phyloP scores from a whole-genome alignment of 2,329 filamentous ascomycete species.

The Fusarium sp. region DNA sequence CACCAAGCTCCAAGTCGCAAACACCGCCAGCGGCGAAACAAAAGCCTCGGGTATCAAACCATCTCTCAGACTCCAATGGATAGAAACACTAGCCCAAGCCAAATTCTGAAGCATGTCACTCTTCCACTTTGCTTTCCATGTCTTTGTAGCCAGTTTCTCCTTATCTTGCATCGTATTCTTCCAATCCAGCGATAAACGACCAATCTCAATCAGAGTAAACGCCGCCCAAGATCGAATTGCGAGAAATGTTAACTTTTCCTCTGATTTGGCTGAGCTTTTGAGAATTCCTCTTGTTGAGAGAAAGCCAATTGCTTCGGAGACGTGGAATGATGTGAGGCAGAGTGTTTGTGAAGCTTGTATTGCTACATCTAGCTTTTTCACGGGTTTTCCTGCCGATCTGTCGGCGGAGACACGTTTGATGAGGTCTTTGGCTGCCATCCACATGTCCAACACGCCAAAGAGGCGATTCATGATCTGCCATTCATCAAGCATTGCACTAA shows the following conservation, averaged over 20 bases:
- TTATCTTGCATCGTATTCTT: too few species aligned
- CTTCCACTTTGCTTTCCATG: not conserved
- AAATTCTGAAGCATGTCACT: constrained; percentile 11
- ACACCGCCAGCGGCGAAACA: constrained; percentile 9
- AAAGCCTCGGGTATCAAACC: constrained; percentile 5
- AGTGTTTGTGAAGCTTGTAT: not conserved
- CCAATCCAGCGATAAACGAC: not conserved
- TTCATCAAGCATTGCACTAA: not conserved
- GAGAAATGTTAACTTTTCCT: not conserved
- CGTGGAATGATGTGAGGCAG: constrained; percentile 5
- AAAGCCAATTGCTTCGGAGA: not conserved
- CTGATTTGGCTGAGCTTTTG: not conserved
- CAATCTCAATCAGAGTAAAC: constrained; percentile 5
- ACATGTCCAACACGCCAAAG: constrained; percentile 1
- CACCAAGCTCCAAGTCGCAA: constrained; percentile 10
- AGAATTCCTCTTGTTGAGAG: not conserved
- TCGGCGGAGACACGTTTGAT: not conserved
- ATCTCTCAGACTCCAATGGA: constrained; percentile 7
- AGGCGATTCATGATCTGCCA: constrained; percentile 20
- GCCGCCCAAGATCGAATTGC: constrained; percentile 10
- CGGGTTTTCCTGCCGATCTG: rapidly evolving
- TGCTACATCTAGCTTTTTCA: rapidly evolving
- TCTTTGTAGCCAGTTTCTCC: not conserved
- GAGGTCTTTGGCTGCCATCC: not conserved
- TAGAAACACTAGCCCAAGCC: constrained; percentile 6